Evolutionary conservation across 2,329 filamentous ascomycete genomes (phyloP), one percentile per base, ranked within the genome.

Genomic region (Cyclaneusma minus): DNA sequence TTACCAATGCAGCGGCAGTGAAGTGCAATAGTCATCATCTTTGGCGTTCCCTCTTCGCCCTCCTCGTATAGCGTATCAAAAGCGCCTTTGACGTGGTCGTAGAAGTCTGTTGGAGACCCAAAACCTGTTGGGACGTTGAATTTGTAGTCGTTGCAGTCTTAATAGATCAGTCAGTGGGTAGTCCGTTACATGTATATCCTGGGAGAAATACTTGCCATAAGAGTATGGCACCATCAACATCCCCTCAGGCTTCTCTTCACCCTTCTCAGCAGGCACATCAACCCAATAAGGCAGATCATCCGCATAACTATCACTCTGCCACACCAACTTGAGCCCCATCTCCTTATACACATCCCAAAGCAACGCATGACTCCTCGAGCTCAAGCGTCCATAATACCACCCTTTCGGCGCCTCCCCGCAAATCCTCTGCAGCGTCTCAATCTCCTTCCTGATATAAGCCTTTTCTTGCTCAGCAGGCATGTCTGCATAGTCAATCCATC

Each of bases 11-110:
- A 61, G 5, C 62, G 52, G 34, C 59, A 64, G 39, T 67, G 62
- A 14, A 67, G 39, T 2, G 57, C 60, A 13, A 68, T 54, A 0
- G 63, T 67, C 63, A 68, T 68, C 63, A 68, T 68, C 46, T 63
- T 64, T 4, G 60, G 60, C 35, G 42, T 43, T 1, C 60, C 58
- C 28, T 24, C 18, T 11, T 20, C 18, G 18, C 18, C 18, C 18
- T 20, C 40, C 26, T 60, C 60, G 34, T 66, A 66, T n/a, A 68
- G 41, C 4, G 60, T 55, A 35, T 68, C 63, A 29, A 68, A n/a
- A 0, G 62, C 58, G 16, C 55, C 56, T 41, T 62, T 60, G 9
- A 65, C 38, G 33, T 67, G 57, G 35, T 40, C 39, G 25, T 35
- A 35, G 27, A 43, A 41, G 18, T 40, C 25, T 3, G 30, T 39